Base-by-base conservation (phyloP, 345 rosid genomes). In the Draba incana region DNA sequence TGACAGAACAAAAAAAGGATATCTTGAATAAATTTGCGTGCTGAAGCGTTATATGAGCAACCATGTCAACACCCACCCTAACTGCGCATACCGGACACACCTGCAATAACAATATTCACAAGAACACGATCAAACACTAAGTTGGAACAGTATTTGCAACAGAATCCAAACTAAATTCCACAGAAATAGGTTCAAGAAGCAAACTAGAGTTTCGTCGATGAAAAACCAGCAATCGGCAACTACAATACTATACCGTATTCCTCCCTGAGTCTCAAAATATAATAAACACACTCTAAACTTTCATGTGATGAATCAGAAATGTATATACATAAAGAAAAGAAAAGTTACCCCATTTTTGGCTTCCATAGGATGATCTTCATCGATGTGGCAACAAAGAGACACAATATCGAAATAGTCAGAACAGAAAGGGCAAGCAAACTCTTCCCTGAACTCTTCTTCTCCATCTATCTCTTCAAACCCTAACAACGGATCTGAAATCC, bases 341-440 rank as follows among this genome's bases (percentile, higher is more conserved):
- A 23, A 47, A 9, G 2, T 45, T 85, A 92, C 98, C 92, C 94
- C 98, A 77, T 85, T 90, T 76, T 47, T 87, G 72, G 98, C 86
- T 79, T 93, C 96, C 79, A 75, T 43, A 8, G 90, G 89, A 77
- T 93, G 98, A 75, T 84, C 89, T 54, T 93, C 97, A 20, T 93
- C 98, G 47, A 93, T 88, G 84, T 90, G 98, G 67, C 93, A 85
- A 63, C 97, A 93, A 74, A 90, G 81, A 68, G 94, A 92, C 35
- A 84, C 87, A 23, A 90, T 93, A 76, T 93, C 96, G 68, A 86
- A 93, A 64, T 82, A 84, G 56, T 90, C 94, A 8, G 96, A 80
- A 70, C 98, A 93, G 79, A 93, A 93, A 25, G 98, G 98, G 78
- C 98, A 93, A 27, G 92, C 87, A 76, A 86, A 93, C 80, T 93